Conservation (phyloP, 192 early-diverging fungal species). For the Coemansia aciculifera region DNA sequence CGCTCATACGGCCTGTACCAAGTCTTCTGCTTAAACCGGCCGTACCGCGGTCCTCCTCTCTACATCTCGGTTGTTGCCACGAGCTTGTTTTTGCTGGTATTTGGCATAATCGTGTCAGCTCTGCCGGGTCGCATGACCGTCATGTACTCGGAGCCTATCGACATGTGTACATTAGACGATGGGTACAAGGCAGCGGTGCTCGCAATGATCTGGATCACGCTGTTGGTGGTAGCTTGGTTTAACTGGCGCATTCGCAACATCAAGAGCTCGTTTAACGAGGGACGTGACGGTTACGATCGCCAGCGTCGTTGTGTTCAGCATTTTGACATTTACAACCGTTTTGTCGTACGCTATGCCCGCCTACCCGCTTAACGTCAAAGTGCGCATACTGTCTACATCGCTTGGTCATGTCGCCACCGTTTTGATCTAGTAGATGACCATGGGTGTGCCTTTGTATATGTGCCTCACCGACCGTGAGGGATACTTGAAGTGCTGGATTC, state of each 20-base stretch:
- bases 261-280: slow-evolving; percentile 54
- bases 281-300: slow-evolving; percentile 32
- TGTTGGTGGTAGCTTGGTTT: slow-evolving; percentile 23
- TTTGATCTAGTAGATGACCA: slow-evolving; percentile 41
- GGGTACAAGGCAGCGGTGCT: slow-evolving; percentile 40
- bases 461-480: slow-evolving; percentile 22
- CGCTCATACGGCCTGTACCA: neutral
- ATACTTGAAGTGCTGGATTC: slow-evolving; percentile 26
- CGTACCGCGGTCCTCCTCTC: neutral
- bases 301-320: slow-evolving; percentile 24
- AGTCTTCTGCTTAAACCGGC: neutral
- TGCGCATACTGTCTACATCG: slow-evolving; percentile 31
- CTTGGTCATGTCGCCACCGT: slow-evolving; percentile 36
- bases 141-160: slow-evolving; percentile 10
- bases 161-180: slow-evolving; percentile 30
- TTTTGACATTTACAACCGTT: slow-evolving; percentile 32
- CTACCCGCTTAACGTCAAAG: slow-evolving; percentile 19
- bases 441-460: slow-evolving; percentile 33
- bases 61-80: slow-evolving; percentile 6
- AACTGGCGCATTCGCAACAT: slow-evolving; percentile 50
- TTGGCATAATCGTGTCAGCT: slow-evolving; percentile 35
- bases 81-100: slow-evolving; percentile 15
- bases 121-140: slow-evolving; percentile 17
- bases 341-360: slow-evolving; percentile 29
- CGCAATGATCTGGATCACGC: slow-evolving; percentile 35